phyloP scores from a whole-genome alignment of 306 rosid species.

The Glycine soja region DNA sequence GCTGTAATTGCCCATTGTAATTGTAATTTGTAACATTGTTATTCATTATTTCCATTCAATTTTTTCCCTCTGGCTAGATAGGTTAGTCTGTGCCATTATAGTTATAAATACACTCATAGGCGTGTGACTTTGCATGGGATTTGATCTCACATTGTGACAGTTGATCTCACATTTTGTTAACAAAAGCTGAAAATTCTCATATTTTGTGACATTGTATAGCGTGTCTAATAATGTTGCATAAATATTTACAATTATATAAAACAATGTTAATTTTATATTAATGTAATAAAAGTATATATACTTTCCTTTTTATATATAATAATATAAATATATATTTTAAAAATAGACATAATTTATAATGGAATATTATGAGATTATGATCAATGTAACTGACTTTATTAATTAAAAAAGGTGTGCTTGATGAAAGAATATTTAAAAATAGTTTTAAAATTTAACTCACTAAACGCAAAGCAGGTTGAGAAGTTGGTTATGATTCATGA shows the following conservation, averaged over 20 bases:
- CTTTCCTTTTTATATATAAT: background rate
- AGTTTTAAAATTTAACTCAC: too few species aligned
- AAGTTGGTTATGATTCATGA: background rate
- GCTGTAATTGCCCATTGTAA: slow-evolving; percentile 23
- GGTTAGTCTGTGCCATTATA: background rate
- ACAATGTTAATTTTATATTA: background rate
- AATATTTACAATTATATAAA: background rate
- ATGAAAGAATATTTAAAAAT: too few species aligned
- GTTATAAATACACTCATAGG: background rate
- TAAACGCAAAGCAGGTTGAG: too few species aligned
- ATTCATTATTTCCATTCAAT: slow-evolving; percentile 40
- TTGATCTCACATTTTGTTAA: background rate
- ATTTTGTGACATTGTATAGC: background rate
- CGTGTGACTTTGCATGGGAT: background rate
- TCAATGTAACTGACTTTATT: too few species aligned
- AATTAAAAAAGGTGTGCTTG: too few species aligned
- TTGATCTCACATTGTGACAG: background rate
- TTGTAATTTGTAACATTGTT: slow-evolving; percentile 43
- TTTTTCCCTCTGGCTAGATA: slow-evolving; percentile 2
- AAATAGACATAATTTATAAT: too few species aligned
- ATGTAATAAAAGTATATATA: background rate
- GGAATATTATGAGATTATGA: too few species aligned
- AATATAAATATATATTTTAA: background rate
- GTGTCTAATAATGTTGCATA: background rate
- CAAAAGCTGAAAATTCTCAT: background rate